A percentile compares a stretch with the other conserved stretches of the same genome.
These are phyloP conservation scores for Pythium utonaiense DNA, from an alignment of 352 stramenopile species.

Conservation along the genomic window DNA sequence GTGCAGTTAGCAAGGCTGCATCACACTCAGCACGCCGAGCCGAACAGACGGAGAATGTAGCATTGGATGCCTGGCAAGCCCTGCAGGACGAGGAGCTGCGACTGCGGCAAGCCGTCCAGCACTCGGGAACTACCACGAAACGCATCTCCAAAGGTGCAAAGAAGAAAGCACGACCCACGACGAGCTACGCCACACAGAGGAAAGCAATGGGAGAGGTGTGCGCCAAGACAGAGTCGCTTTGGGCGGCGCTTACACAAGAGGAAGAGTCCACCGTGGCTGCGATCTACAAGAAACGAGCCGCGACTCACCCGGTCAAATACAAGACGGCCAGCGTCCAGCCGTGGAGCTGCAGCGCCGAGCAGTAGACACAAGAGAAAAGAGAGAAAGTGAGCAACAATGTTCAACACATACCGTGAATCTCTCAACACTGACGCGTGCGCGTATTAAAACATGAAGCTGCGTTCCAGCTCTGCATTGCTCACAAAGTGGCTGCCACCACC, in stretches of 20 bases:
- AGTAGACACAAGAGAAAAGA: too few species aligned
- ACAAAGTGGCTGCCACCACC: constrained; percentile 73
- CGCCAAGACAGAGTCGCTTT: constrained; percentile 29
- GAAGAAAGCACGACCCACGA: not conserved
- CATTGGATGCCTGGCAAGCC: constrained; percentile 33
- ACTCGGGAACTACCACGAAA: not conserved
- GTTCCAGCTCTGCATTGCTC: constrained; percentile 57
- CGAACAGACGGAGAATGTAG: not conserved
- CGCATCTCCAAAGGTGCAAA: not conserved
- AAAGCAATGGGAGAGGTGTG: constrained; percentile 4
- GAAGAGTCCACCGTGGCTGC: constrained; percentile 20
- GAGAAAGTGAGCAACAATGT: too few species aligned
- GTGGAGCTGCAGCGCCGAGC: not conserved
- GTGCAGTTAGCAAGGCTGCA: not conserved
- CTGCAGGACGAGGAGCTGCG: constrained; percentile 53
- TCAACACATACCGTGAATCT: too few species aligned
- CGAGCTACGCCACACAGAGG: not conserved
- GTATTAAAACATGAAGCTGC: constrained; percentile 44
- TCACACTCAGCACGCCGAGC: not conserved
- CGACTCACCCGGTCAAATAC: not conserved
- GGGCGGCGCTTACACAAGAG: constrained; percentile 24
- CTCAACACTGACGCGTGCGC: not conserved
- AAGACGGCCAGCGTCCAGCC: not conserved
- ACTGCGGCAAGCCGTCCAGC: constrained; percentile 28
- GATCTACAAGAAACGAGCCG: constrained; percentile 19